Base-by-base conservation (phyloP, 2,329 filamentous ascomycete species). In the Aureobasidium pullulans region DNA sequence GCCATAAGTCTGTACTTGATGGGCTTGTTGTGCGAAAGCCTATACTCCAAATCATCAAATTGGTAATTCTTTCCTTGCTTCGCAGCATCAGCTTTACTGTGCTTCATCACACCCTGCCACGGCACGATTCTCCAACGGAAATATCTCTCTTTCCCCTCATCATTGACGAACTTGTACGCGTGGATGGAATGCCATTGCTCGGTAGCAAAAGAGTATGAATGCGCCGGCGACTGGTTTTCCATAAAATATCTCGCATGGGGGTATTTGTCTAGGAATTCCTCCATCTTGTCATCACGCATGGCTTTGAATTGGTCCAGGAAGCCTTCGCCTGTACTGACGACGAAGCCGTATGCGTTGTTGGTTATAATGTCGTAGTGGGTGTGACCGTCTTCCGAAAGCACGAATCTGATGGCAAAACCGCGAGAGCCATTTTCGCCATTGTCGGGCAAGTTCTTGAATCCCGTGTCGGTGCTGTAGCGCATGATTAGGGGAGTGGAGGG, bases 401-500 rank as follows among this genome's bases (percentile, higher is more conserved):
- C 16, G 42, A 61, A 64, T 16, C 61, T 54, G 34, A 64, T 52
- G 16, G 53, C 61, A 6, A 52, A 52, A 10, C 61, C 59, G 29
- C 61, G 44, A 15, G 66, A 66, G 42, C 60, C 64, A 40, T 66
- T 63, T 28, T 60, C 32, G 34, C 64, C 64, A 15, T 60, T 68
- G 61, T 69, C 67, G 19, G 66, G 64, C 39, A 69, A 65, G n/a
- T 62, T 50, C 9, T 64, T 62, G 34, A 68, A 59, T 36, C 66
- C 67, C 6, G 67, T 69, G 16, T 64, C 65, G 37, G 59, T 65
- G 28, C 64, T 66, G 63, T 67, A 69, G 31, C 66, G 66, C 34
- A 64, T 63, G 6, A 69, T 36, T n/a, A 69, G 31, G 4, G 65
- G 64, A 1, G 66, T 67, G 1, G 63, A 62, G 3, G 47, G 16